Conservation (phyloP, 1,284 basidiomycete species). For the Entoloma clypeatum region DNA sequence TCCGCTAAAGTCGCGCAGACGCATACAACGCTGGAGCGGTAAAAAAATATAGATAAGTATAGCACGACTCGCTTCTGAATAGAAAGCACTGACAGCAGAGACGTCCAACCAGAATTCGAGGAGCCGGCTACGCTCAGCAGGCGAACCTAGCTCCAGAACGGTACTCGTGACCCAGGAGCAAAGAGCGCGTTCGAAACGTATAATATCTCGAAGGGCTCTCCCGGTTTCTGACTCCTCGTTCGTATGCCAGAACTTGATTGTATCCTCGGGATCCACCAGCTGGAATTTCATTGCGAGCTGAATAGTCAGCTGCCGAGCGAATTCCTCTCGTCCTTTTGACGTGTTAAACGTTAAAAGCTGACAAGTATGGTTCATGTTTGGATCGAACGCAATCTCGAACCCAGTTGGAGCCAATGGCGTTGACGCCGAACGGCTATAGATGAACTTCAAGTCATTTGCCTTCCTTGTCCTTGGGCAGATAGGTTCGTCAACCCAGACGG, state of each 20-base stretch:
- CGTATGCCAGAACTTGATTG: constrained; percentile 35
- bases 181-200: constrained; percentile 35
- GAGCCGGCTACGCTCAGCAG: constrained; percentile 25
- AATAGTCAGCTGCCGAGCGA: constrained; percentile 43
- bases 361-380: constrained; percentile 21
- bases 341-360: constrained; percentile 32
- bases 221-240: constrained; percentile 24
- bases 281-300: constrained; percentile 32
- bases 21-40: constrained; percentile 43
- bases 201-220: constrained; percentile 27
- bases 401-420: constrained; percentile 5
- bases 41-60: constrained; percentile 3
- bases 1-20: constrained; percentile 40
- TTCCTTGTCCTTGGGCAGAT: constrained; percentile 15
- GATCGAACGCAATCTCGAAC: constrained; percentile 17
- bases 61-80: background rate
- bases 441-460: constrained; percentile 14
- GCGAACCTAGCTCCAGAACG: constrained; percentile 28
- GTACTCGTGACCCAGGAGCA: constrained; percentile 37
- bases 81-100: constrained; percentile 31
- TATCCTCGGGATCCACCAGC: constrained; percentile 39
- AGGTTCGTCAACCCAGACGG: constrained; percentile 12
- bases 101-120: constrained; percentile 41
- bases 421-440: constrained; percentile 8
- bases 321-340: constrained; percentile 33